Evolutionary conservation across 148 eudicot genomes (phyloP).

Genomic region (Camellia sinensis): DNA sequence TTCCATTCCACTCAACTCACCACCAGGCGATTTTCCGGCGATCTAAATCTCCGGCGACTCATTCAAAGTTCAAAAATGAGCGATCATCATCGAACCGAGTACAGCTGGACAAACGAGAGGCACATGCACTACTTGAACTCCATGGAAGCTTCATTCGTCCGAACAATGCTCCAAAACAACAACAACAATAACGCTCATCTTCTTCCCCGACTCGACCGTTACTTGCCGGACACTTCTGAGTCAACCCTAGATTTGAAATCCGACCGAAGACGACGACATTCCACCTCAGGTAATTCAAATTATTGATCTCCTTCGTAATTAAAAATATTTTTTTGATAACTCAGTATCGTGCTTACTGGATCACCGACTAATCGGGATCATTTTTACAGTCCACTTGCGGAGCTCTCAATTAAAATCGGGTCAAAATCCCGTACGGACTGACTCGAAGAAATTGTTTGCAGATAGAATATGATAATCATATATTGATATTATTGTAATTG

Average conservation of each 20-base stretch:
- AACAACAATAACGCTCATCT: not conserved
- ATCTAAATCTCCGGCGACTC: not conserved
- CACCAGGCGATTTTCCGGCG: not conserved
- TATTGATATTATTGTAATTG: no score
- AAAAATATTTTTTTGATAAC: no score
- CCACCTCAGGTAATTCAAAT: conserved; percentile 22
- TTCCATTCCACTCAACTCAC: not conserved
- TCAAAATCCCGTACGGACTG: no score
- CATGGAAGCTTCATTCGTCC: conserved; percentile 61
- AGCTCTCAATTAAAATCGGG: no score
- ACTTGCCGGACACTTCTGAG: conserved; percentile 55
- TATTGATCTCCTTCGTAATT: no score
- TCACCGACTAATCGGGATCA: no score
- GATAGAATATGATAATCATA: no score
- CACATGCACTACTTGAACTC: conserved; percentile 49
- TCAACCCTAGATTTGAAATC: conserved; percentile 47
- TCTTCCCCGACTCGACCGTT: conserved; percentile 41
- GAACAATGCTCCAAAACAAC: conserved; percentile 28
- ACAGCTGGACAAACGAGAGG: conserved; percentile 58
- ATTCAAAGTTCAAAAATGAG: not conserved
- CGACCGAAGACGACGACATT: conserved; percentile 19
- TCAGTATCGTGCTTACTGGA: no score
- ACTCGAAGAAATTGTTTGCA: no score
- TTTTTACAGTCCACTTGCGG: no score
- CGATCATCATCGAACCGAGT: not conserved